phyloP scores from a whole-genome alignment of 2,329 filamentous ascomycete genomes.

The Periconia sp. region DNA sequence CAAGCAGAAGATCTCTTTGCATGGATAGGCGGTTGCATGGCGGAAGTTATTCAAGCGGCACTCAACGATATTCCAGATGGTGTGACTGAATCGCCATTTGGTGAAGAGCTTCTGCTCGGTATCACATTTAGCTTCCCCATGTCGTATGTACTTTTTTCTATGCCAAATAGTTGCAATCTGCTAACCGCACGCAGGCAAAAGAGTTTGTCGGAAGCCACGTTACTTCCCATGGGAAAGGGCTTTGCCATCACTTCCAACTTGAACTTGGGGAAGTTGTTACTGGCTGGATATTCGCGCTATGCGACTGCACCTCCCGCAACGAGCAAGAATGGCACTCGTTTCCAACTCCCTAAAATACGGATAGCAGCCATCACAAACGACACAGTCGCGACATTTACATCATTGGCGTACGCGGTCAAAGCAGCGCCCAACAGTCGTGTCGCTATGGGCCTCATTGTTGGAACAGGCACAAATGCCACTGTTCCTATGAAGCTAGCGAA shows the following conservation, averaged over 20 bases:
- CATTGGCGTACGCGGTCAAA: slow-evolving; percentile 72
- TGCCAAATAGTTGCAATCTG: not conserved
- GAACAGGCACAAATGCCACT: slow-evolving; percentile 80
- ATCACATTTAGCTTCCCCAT: slow-evolving; percentile 74
- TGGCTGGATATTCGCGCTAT: slow-evolving; percentile 61
- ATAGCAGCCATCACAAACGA: slow-evolving; percentile 81
- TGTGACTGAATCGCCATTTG: slow-evolving; percentile 30
- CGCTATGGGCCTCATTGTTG: slow-evolving; percentile 78
- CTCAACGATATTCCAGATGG: slow-evolving; percentile 39
- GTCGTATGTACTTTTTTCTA: slow-evolving; percentile 39
- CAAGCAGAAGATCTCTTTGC: slow-evolving; percentile 73
- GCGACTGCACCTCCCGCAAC: slow-evolving; percentile 44
- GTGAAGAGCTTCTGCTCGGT: slow-evolving; percentile 60
- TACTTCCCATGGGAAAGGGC: slow-evolving; percentile 72
- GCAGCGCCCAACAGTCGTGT: slow-evolving; percentile 64
- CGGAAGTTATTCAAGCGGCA: slow-evolving; percentile 67
- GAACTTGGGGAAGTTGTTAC: slow-evolving; percentile 62
- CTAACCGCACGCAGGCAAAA: slow-evolving; percentile 50
- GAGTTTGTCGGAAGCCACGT: slow-evolving; percentile 62
- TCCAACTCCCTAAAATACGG: slow-evolving; percentile 62
- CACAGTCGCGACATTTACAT: slow-evolving; percentile 76
- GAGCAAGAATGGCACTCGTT: slow-evolving; percentile 16
- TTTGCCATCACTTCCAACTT: slow-evolving; percentile 64
- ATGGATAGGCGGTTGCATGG: slow-evolving; percentile 81
- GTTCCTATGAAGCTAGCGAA: slow-evolving; percentile 67